Percentiles rank a stretch among this genome's conserved stretches.
These are phyloP conservation scores for Paramarasmius palmivorus DNA, from an alignment of 1,284 basidiomycete species.

Conservation along the genomic window DNA sequence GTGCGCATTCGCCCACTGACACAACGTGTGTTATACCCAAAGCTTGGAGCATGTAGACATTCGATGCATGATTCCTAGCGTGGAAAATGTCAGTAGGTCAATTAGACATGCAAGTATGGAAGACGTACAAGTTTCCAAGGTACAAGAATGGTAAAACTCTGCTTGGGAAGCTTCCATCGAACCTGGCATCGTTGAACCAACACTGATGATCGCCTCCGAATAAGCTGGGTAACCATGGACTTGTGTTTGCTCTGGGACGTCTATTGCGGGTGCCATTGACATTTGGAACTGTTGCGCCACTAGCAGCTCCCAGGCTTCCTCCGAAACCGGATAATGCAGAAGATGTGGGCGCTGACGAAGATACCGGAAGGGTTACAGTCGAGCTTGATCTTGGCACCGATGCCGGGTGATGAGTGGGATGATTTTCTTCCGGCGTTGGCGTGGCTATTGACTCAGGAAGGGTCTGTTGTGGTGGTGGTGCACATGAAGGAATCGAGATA, in stretches of 20 bases:
- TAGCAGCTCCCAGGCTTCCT: neutral
- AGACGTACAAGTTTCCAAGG: conserved; percentile 87
- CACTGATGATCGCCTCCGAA: conserved; percentile 68
- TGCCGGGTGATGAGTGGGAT: too few species aligned
- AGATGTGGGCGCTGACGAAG: conserved; percentile 10
- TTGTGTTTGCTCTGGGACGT: conserved; percentile 69
- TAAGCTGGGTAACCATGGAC: conserved; percentile 62
- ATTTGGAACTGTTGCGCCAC: neutral
- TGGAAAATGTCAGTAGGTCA: conserved; percentile 2
- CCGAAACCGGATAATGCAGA: conserved; percentile 1
- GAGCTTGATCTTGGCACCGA: too few species aligned
- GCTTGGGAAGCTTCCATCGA: conserved; percentile 95
- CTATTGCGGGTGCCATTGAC: conserved; percentile 26
- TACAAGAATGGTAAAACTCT: conserved; percentile 94
- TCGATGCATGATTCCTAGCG: conserved; percentile 85
- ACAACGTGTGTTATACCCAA: conserved; percentile 98
- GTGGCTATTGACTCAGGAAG: neutral
- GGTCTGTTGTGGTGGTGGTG: neutral
- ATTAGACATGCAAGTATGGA: conserved; percentile 14
- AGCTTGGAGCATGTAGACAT: conserved; percentile 93
- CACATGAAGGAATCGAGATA: neutral
- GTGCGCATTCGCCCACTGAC: conserved; percentile 92
- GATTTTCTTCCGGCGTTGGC: neutral
- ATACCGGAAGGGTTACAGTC: conserved; percentile 4
- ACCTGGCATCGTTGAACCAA: conserved; percentile 92